Evolutionary conservation across 164 flowering plant genomes (phyloP).

Genomic region (Vitis cinerea): DNA sequence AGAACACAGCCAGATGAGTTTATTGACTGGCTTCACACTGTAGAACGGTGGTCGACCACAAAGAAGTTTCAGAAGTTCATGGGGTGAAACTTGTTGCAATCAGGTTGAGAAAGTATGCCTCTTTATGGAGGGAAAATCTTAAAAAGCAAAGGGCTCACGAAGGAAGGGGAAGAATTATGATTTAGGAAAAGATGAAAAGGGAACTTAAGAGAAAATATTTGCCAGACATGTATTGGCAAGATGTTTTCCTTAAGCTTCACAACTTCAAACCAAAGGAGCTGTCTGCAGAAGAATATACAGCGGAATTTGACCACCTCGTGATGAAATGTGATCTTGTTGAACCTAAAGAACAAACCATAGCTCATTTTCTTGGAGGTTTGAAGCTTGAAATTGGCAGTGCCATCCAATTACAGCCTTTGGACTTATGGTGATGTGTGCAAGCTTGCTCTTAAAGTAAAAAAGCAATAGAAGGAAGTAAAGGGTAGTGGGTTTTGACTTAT

Average conservation of each 20-base stretch:
- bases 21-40: constrained; percentile 12
- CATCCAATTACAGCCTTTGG: no score
- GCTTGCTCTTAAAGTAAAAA: no score
- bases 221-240: constrained; percentile 10
- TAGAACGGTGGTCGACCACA: constrained; percentile 2
- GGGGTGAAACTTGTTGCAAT: constrained; percentile 11
- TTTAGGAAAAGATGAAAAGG: constrained; percentile 10
- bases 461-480: no score
- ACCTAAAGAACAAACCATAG: constrained; percentile 15
- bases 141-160: constrained; percentile 3
- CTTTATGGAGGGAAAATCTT: background rate
- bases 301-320: constrained; percentile 9
- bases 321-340: constrained; percentile 12
- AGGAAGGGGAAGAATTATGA: constrained; percentile 1
- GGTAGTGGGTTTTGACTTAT: no score
- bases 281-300: constrained; percentile 13
- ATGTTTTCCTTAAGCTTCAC: constrained; percentile 11
- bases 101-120: background rate
- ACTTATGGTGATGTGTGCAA: no score
- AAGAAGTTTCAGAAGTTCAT: background rate
- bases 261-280: constrained; percentile 9
- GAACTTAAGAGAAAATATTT: constrained; percentile 3
- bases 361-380: constrained; percentile 12
- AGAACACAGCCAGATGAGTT: constrained; percentile 9
- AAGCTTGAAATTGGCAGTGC: background rate